These are phyloP conservation scores for Petunia secreta DNA, from an alignment of 257 asterid species.

Conservation along the genomic window DNA sequence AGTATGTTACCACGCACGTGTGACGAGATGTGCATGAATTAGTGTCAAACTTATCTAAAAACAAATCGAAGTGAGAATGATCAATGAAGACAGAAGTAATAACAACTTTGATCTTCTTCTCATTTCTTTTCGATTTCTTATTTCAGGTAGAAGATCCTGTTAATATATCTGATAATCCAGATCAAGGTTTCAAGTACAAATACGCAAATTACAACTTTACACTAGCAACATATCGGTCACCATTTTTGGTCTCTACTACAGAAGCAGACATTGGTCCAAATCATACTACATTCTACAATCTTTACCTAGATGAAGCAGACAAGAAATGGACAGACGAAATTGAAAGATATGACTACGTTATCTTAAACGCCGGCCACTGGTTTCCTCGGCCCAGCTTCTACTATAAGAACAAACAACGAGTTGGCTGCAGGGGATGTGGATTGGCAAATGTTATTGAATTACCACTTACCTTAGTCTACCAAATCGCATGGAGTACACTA, in stretches of 20 bases:
- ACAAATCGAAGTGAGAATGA: not conserved
- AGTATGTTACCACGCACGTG: too few relatives aligned
- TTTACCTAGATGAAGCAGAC: constrained; percentile 46
- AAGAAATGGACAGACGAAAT: constrained; percentile 43
- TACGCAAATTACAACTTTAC: constrained; percentile 69
- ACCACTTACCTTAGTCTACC: constrained; percentile 39
- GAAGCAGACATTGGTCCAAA: constrained; percentile 43
- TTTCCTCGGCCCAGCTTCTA: constrained; percentile 40
- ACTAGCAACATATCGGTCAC: constrained; percentile 81
- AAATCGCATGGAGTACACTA: too few relatives aligned
- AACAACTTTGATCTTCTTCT: not conserved
- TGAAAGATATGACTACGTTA: constrained; percentile 41
- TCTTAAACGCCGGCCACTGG: constrained; percentile 47
- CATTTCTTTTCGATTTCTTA: too few relatives aligned
- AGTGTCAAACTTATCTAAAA: not conserved
- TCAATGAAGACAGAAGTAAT: not conserved
- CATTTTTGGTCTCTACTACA: constrained; percentile 58
- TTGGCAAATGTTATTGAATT: constrained; percentile 33
- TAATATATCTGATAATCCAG: constrained; percentile 50
- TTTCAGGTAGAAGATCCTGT: constrained; percentile 61
- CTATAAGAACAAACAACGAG: constrained; percentile 37
- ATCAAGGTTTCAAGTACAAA: constrained; percentile 58
- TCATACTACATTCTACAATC: constrained; percentile 34
- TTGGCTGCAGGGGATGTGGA: constrained; percentile 45
- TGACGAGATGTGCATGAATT: not conserved